A percentile compares a stretch with the other conserved stretches of the same genome.
These are phyloP conservation scores for Periconia sp. DNA, from an alignment of 2,329 filamentous ascomycete genomes.

Conservation along the genomic window DNA sequence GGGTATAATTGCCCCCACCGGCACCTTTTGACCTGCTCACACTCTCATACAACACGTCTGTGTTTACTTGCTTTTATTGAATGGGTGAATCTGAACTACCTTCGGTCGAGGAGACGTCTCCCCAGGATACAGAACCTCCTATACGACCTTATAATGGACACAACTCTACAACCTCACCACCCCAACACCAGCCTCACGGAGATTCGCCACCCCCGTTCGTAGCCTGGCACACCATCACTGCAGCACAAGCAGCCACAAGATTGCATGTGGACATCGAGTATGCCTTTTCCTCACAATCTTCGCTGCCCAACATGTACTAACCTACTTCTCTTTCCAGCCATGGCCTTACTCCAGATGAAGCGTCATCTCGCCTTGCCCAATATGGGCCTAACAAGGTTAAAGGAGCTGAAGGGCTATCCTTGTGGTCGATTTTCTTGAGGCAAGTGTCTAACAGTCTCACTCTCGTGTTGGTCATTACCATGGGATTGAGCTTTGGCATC, in stretches of 20 bases:
- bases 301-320: slow-evolving; percentile 18
- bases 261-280: slow-evolving; percentile 41
- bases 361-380: slow-evolving; percentile 63
- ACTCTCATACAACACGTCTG: slow-evolving; percentile 33
- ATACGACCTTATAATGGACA: slow-evolving; percentile 43
- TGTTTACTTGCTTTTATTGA: slow-evolving; percentile 41
- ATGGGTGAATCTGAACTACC: slow-evolving; percentile 45
- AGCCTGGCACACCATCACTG: slow-evolving; percentile 41
- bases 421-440: slow-evolving; percentile 75
- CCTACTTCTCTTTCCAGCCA: slow-evolving; percentile 36
- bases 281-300: slow-evolving; percentile 2
- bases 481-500: slow-evolving; percentile 67
- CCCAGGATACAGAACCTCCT: slow-evolving; percentile 45
- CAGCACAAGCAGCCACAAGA: slow-evolving; percentile 38
- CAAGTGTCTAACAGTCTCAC: slow-evolving; percentile 78
- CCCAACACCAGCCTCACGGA: slow-evolving; percentile 22
- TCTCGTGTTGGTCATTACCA: slow-evolving; percentile 71
- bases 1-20: slow-evolving; percentile 37
- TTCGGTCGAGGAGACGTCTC: slow-evolving; percentile 45
- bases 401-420: slow-evolving; percentile 69
- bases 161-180: slow-evolving; percentile 25
- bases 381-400: slow-evolving; percentile 73
- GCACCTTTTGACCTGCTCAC: slow-evolving; percentile 16
- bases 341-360: slow-evolving; percentile 66
- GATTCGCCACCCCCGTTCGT: slow-evolving; percentile 24